phyloP scores from a whole-genome alignment of 1,284 basidiomycete species.

The Malassezia dermatis region DNA sequence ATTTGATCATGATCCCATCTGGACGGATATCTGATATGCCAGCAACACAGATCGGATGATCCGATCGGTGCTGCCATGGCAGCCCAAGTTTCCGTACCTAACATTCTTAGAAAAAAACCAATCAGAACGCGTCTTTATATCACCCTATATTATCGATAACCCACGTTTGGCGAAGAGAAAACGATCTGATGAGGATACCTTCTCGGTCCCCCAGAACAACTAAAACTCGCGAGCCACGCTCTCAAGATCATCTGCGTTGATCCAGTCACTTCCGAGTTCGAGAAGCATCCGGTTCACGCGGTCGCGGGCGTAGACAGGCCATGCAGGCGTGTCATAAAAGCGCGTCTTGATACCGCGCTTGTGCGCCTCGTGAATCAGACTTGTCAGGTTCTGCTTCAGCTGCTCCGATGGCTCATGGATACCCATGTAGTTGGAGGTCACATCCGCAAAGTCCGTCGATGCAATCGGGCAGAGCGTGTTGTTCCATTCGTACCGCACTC shows the following conservation, averaged over 20 bases:
- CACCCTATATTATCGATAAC: no score
- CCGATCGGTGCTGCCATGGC: neutral
- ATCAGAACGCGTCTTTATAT: neutral
- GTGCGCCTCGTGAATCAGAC: constrained; percentile 17
- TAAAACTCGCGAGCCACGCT: neutral
- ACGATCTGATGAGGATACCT: neutral
- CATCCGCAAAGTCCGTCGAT: constrained; percentile 10
- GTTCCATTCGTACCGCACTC: constrained; percentile 23
- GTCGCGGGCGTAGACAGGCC: neutral
- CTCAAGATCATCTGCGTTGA: neutral
- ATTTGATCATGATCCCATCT: neutral
- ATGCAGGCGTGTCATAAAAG: constrained; percentile 4
- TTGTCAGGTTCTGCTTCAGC: constrained; percentile 1
- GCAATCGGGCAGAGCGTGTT: constrained; percentile 24
- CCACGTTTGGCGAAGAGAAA: no score
- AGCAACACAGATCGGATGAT: neutral
- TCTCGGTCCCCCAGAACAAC: neutral
- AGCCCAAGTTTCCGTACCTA: neutral
- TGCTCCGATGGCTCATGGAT: constrained; percentile 12
- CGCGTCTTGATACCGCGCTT: constrained; percentile 8
- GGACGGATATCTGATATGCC: constrained; percentile 12
- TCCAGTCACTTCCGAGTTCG: constrained; percentile 3
- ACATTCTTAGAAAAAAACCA: neutral
- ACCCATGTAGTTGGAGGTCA: constrained; percentile 17
- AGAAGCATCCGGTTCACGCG: neutral